phyloP scores from a whole-genome alignment of 352 stramenopile genomes.

The Pythium phragmiticola region DNA sequence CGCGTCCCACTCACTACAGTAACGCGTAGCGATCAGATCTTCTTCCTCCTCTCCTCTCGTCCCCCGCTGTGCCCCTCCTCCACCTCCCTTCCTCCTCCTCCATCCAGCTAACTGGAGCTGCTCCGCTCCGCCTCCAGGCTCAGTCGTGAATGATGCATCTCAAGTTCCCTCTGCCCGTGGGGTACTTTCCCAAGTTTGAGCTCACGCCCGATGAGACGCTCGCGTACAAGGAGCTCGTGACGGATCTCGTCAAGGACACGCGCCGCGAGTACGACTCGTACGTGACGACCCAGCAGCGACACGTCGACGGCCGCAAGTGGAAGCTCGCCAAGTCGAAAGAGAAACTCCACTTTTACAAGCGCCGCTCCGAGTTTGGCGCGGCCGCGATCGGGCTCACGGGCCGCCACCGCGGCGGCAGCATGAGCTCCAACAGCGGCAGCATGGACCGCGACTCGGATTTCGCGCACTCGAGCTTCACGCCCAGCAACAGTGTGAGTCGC shows the following conservation, averaged over 20 bases:
- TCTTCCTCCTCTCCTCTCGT: background rate
- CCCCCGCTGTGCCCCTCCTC: background rate
- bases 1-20: too few species aligned
- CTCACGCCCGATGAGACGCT: slow-evolving; percentile 54
- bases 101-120: background rate
- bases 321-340: slow-evolving; percentile 72
- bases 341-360: slow-evolving; percentile 55
- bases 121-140: background rate
- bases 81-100: background rate
- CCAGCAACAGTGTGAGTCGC: background rate
- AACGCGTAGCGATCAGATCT: background rate
- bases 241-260: slow-evolving; percentile 66
- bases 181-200: slow-evolving; percentile 78
- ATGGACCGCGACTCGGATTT: slow-evolving; percentile 9
- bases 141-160: slow-evolving; percentile 53
- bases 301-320: slow-evolving; percentile 61
- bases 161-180: slow-evolving; percentile 60
- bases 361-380: slow-evolving; percentile 28
- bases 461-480: slow-evolving; percentile 2
- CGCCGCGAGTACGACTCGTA: slow-evolving; percentile 55
- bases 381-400: slow-evolving; percentile 26
- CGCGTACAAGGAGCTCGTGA: slow-evolving; percentile 49
- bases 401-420: slow-evolving; percentile 1
- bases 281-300: slow-evolving; percentile 49
- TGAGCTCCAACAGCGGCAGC: slow-evolving; percentile 11